Percentiles rank a stretch among this genome's conserved stretches.
phyloP scores from a whole-genome alignment of 495 filamentous ascomycete genomes.

The Penicillium manginii region DNA sequence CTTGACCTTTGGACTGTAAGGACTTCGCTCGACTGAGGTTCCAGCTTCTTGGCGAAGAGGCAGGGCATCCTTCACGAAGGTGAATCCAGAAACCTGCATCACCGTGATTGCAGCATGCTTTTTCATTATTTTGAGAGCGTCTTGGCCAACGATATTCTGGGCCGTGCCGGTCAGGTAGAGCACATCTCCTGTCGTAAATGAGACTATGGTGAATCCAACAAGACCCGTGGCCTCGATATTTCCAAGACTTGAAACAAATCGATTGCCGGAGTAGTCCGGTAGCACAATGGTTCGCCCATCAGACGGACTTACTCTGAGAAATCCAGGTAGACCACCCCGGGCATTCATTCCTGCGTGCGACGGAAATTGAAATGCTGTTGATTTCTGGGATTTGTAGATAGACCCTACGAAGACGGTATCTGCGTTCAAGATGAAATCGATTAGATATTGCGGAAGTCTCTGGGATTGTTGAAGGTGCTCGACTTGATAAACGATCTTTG shows the following conservation, averaged over 20 bases:
- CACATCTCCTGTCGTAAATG: constrained; percentile 22
- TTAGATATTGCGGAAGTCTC: constrained; percentile 19
- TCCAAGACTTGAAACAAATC: constrained; percentile 22
- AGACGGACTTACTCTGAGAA: constrained; percentile 21
- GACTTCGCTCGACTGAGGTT: constrained; percentile 21
- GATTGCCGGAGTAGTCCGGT: constrained; percentile 26
- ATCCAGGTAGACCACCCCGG: constrained; percentile 21
- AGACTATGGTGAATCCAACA: constrained; percentile 20
- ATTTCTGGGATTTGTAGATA: constrained; percentile 8
- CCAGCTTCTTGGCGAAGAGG: constrained; percentile 19
- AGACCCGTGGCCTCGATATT: constrained; percentile 23
- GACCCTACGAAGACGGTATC: constrained; percentile 22
- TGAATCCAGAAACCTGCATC: constrained; percentile 19
- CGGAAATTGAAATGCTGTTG: neutral
- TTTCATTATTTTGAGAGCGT: constrained; percentile 19
- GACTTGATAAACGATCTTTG: constrained; percentile 1
- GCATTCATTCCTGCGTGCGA: constrained; percentile 27
- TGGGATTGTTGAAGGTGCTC: constrained; percentile 2
- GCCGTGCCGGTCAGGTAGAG: constrained; percentile 23
- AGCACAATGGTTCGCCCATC: constrained; percentile 22
- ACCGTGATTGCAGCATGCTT: constrained; percentile 19
- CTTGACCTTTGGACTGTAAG: constrained; percentile 25
- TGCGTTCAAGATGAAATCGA: constrained; percentile 17
- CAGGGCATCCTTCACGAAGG: constrained; percentile 17
- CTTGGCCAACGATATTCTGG: constrained; percentile 14